These are phyloP conservation scores for Viola odorata DNA, from an alignment of 345 rosid species.

Conservation along the genomic window DNA sequence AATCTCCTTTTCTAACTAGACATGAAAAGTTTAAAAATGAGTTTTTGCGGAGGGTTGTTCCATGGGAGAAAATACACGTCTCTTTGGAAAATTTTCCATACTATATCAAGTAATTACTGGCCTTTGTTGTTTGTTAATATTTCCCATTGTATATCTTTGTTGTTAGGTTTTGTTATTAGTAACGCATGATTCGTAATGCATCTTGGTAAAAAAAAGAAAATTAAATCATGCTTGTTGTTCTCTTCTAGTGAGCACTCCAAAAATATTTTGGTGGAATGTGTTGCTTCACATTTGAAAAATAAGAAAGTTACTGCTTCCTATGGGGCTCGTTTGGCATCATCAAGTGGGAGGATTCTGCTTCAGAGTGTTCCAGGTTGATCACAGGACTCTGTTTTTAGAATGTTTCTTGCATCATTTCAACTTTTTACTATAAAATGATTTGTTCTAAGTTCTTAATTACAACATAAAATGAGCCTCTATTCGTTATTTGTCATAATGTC, in stretches of 20 bases:
- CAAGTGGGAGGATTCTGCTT: slow-evolving; percentile 86
- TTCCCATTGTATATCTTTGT: neutral
- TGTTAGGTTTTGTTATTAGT: slow-evolving; percentile 3
- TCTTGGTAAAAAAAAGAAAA: neutral
- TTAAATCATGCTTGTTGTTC: slow-evolving; percentile 4
- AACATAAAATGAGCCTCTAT: slow-evolving; percentile 2
- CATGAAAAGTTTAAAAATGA: slow-evolving; percentile 76
- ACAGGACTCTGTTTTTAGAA: slow-evolving; percentile 2
- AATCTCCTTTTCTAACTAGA: slow-evolving; percentile 66
- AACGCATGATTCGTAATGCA: neutral
- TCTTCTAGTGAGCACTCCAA: slow-evolving; percentile 63
- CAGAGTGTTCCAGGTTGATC: slow-evolving; percentile 82
- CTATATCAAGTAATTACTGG: slow-evolving; percentile 65
- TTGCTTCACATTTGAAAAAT: slow-evolving; percentile 70
- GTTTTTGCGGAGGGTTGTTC: slow-evolving; percentile 68
- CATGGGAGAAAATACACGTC: slow-evolving; percentile 85
- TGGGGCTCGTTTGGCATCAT: slow-evolving; percentile 77
- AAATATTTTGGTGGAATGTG: slow-evolving; percentile 80
- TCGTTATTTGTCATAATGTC: slow-evolving; percentile 7
- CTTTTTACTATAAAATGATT: neutral
- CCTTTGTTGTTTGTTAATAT: slow-evolving; percentile 2
- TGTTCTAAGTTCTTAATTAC: neutral
- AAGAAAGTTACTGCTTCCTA: slow-evolving; percentile 44
- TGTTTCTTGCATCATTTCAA: neutral
- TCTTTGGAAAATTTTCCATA: slow-evolving; percentile 97